phyloP scores from a whole-genome alignment of 192 early-diverging fungal species.

The Podila horticola region DNA sequence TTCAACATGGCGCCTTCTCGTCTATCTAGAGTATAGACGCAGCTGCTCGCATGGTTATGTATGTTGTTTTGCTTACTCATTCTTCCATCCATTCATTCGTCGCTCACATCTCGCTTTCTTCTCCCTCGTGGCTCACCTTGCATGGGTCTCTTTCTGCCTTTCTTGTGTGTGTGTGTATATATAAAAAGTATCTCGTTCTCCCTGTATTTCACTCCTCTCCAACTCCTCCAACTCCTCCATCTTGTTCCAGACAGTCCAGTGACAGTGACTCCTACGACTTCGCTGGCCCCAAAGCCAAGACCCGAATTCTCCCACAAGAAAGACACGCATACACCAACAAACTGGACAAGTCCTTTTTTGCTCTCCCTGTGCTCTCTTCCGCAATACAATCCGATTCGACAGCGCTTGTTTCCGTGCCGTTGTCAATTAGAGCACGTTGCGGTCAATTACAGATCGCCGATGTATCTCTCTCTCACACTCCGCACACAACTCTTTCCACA shows the following conservation, averaged over 20 bases:
- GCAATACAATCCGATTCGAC: neutral
- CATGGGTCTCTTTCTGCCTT: neutral
- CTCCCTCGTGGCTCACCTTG: neutral
- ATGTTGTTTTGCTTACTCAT: too few species aligned
- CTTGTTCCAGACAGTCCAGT: neutral
- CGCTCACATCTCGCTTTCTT: too few species aligned
- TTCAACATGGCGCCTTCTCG: too few species aligned
- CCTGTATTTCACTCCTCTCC: neutral
- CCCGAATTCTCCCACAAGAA: too few species aligned
- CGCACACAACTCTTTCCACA: neutral
- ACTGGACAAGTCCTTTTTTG: too few species aligned
- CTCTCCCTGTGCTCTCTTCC: too few species aligned
- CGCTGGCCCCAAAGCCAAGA: neutral
- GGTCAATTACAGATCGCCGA: too few species aligned
- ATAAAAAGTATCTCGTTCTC: neutral
- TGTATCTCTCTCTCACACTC: neutral
- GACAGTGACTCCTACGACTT: neutral
- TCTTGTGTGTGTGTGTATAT: neutral
- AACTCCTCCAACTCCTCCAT: neutral
- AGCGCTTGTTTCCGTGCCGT: neutral
- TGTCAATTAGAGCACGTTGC: neutral
- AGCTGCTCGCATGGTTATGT: too few species aligned
- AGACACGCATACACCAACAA: too few species aligned
- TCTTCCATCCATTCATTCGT: too few species aligned
- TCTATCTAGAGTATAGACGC: too few species aligned